Evolutionary conservation across 164 flowering plant species (phyloP), one percentile per base, ranked within the genome.

Genomic region (Umbilicus rupestris): DNA sequence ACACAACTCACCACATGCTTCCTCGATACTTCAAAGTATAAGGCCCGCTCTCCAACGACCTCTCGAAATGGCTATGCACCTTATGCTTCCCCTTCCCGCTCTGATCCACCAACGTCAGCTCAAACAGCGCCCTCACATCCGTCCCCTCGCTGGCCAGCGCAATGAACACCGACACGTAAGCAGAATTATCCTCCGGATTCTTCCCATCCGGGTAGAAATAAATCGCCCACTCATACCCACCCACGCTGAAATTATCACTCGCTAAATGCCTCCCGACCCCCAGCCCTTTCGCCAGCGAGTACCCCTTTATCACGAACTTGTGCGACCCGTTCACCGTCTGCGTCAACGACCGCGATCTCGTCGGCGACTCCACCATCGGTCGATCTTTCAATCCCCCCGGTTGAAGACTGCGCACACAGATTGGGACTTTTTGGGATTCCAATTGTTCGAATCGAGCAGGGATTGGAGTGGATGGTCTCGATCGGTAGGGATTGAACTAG

Each of bases 101-200:
- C 86, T 92, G 97, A 69, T 92, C 97, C 39, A 89, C 68, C 29
- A 92, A 84, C 22, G 90, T 92, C 64, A 92, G 73, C 79, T 92
- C 96, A 68, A 92, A 89, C 64, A 85, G 62, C 19, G 89, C 89
- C 62, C 89, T 69, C 6, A 85, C 89, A 57, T 85, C 86, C n/a
- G 89, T 81, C 24, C 96, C 97, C 20, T 92, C 97, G 66, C 96
- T 89, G 7, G 94, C 92, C n/a, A 92, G 68, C 28, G 96, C 96
- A 55, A 92, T 92, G 72, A 89, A 92, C 5, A 92, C 87, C 5
- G 97, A 92, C 0, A 92, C 97, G 60, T 65, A 89, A 0, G 86
- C 64, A 2, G 91, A 83, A 69, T 89, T 89, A 49, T 92, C 98
- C 79, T 89, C 98, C 0, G 88, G 88, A 50, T 87, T 91, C 64